Conservation (phyloP, 1,139 yeast species). For the Casaregolazyma lundiana region DNA sequence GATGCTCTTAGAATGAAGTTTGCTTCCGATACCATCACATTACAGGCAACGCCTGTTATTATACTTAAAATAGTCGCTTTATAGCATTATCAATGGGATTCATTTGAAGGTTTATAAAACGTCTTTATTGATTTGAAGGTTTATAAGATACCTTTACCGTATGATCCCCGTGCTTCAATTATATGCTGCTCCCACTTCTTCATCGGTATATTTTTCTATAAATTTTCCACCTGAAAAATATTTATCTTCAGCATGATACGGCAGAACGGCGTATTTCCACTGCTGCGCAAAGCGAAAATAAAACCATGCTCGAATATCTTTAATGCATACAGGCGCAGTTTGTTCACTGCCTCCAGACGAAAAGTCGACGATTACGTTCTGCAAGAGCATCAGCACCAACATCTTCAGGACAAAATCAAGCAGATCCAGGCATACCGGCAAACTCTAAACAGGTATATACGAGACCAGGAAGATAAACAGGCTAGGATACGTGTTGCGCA, state of each 20-base stretch:
- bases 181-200: no score
- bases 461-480: constrained; percentile 20
- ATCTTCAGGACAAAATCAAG: constrained; percentile 20
- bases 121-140: no score
- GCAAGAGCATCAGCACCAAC: constrained; percentile 9
- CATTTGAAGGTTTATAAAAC: no score
- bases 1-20: not conserved
- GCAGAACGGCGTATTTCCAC: not conserved
- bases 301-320: not conserved
- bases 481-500: constrained; percentile 15
- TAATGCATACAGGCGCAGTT: not conserved
- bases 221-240: not conserved
- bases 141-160: no score
- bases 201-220: no score
- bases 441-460: constrained; percentile 21
- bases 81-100: no score
- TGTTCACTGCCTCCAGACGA: constrained; percentile 7
- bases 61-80: no score
- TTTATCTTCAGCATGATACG: not conserved
- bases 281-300: no score
- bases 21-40: no score
- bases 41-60: no score
- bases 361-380: constrained; percentile 1
- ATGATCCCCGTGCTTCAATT: no score
- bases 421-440: constrained; percentile 25